Conservation (phyloP, 2,329 filamentous ascomycete species). For the Lecanicillium sp. region DNA sequence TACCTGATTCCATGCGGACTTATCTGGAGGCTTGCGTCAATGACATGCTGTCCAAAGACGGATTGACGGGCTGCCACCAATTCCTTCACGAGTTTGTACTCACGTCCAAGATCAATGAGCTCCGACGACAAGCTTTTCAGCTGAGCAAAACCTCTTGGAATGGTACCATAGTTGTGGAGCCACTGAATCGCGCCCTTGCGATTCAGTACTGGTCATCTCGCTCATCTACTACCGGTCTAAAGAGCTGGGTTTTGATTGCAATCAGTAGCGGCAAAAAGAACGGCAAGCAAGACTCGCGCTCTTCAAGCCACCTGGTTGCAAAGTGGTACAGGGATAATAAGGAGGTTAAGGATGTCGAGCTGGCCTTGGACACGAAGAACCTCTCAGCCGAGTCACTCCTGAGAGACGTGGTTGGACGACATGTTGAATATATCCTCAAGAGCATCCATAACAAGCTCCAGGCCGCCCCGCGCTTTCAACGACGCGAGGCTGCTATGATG, state of each 20-base stretch:
- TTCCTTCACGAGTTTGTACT: conserved; percentile 82
- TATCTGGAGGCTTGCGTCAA: conserved; percentile 68
- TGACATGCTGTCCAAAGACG: conserved; percentile 56
- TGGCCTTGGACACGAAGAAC: conserved; percentile 56
- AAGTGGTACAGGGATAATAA: conserved; percentile 83
- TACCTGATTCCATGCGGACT: conserved; percentile 55
- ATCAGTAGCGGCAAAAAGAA: conserved; percentile 56
- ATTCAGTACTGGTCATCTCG: conserved; percentile 85
- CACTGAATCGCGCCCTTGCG: conserved; percentile 70
- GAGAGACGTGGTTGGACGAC: conserved; percentile 64
- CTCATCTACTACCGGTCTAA: conserved; percentile 42
- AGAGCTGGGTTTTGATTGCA: conserved; percentile 88
- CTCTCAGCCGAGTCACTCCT: conserved; percentile 71
- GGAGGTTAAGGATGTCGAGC: conserved; percentile 59
- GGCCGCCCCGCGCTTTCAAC: conserved; percentile 51
- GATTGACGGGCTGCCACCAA: conserved; percentile 72
- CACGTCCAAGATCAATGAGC: conserved; percentile 81
- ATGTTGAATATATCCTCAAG: conserved; percentile 64
- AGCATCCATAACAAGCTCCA: conserved; percentile 54
- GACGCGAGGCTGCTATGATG: conserved; percentile 48
- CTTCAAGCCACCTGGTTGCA: conserved; percentile 48
- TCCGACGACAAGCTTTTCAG: conserved; percentile 67
- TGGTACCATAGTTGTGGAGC: conserved; percentile 67
- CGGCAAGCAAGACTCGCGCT: conserved; percentile 28
- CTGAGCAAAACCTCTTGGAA: conserved; percentile 68